A percentile compares a stretch with the other conserved stretches of the same genome.
Evolutionary conservation across 306 rosid species (phyloP).

Genomic region (peach (Prunus persica)): Prunus_persica_NCBIv2 NC_034015.1:15777001-15777500

Average conservation of each 20-base stretch:
- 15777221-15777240: background rate
- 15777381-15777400: background rate
- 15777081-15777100: background rate
- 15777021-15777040: too few species aligned
- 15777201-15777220: background rate
- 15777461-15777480: background rate
- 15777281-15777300: too few species aligned
- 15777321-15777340: background rate
- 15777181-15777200: background rate
- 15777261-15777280: too few species aligned
- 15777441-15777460: background rate
- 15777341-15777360: background rate
- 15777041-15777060: background rate
- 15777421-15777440: constrained; percentile 12
- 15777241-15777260: too few species aligned
- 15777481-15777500: constrained; percentile 33
- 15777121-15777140: background rate
- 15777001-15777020: too few species aligned
- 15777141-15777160: background rate
- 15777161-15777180: background rate
- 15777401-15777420: constrained; percentile 7
- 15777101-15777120: background rate
- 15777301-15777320: too few species aligned
- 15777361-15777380: background rate
- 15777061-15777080: background rate